Percentiles rank a stretch among this genome's conserved stretches.
These are phyloP conservation scores for Neopestalotiopsis sp. DNA, from an alignment of 2,329 filamentous ascomycete genomes.

Conservation along the genomic window DNA sequence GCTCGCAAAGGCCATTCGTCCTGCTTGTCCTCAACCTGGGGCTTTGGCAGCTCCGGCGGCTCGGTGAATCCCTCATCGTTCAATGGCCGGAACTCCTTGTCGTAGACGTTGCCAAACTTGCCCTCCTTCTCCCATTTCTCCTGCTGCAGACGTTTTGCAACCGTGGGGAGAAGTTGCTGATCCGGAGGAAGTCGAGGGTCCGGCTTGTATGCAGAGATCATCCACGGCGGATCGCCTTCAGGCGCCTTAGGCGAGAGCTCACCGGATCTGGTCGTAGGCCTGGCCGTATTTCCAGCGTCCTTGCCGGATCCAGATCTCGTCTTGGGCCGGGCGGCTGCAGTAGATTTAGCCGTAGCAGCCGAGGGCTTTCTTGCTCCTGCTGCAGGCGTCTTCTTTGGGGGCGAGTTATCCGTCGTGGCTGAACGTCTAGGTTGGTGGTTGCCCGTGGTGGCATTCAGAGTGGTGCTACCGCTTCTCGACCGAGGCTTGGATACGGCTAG, in stretches of 20 bases:
- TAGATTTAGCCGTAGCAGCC: conserved; percentile 24
- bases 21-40: conserved; percentile 32
- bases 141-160: conserved; percentile 88
- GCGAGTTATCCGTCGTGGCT: conserved; percentile 56
- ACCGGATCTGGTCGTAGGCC: conserved; percentile 68
- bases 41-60: conserved; percentile 47
- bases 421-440: conserved; percentile 44
- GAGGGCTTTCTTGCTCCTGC: conserved; percentile 51
- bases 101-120: conserved; percentile 83
- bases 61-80: conserved; percentile 66
- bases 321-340: conserved; percentile 57
- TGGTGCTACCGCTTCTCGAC: conserved; percentile 72
- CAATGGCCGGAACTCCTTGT: conserved; percentile 84
- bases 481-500: conserved; percentile 67
- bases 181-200: conserved; percentile 93
- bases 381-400: conserved; percentile 52
- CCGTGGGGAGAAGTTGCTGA: conserved; percentile 92
- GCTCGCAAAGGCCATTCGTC: conserved; percentile 66
- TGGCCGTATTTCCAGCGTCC: conserved; percentile 55
- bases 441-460: conserved; percentile 53
- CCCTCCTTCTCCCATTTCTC: conserved; percentile 95
- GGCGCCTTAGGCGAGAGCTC: conserved; percentile 66
- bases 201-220: conserved; percentile 92
- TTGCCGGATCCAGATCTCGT: conserved; percentile 63
- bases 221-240: conserved; percentile 95